These are phyloP conservation scores for Fusarium pininemorale DNA, from an alignment of 2,329 filamentous ascomycete genomes.

Conservation along the genomic window DNA sequence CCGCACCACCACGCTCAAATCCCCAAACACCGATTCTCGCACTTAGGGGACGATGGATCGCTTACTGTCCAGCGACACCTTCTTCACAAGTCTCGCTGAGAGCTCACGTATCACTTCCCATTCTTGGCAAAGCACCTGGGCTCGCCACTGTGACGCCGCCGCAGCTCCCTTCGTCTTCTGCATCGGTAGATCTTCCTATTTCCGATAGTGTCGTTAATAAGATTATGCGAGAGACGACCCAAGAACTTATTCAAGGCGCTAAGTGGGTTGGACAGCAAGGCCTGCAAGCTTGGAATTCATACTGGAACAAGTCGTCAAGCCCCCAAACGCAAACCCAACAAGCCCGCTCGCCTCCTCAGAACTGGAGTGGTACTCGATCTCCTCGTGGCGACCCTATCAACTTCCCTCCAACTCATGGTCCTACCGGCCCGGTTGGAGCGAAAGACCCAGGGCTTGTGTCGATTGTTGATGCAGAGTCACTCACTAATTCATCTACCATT, in stretches of 20 bases:
- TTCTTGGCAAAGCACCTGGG: constrained; percentile 64
- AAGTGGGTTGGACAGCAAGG: constrained; percentile 82
- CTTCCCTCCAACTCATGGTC: constrained; percentile 81
- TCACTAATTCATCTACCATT: constrained; percentile 62
- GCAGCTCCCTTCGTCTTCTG: constrained; percentile 72
- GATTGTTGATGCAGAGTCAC: constrained; percentile 73
- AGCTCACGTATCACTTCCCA: constrained; percentile 68
- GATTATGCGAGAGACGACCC: constrained; percentile 80
- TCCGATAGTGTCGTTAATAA: constrained; percentile 78
- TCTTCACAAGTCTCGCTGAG: constrained; percentile 76
- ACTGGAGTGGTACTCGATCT: constrained; percentile 57
- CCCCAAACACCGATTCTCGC: constrained; percentile 73
- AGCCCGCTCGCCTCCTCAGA: constrained; percentile 57
- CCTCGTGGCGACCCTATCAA: constrained; percentile 59
- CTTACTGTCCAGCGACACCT: constrained; percentile 77
- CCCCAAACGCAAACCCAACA: constrained; percentile 55
- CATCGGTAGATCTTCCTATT: constrained; percentile 76
- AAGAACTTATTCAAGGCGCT: constrained; percentile 78
- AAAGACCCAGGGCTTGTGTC: constrained; percentile 80
- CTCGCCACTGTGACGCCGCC: constrained; percentile 71
- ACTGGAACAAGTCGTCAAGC: constrained; percentile 71
- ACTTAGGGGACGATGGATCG: constrained; percentile 78
- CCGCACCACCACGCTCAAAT: constrained; percentile 52
- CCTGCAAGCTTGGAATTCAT: constrained; percentile 80
- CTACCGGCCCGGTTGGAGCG: constrained; percentile 63